phyloP scores from a whole-genome alignment of 148 eudicot genomes.

The Cornus florida region DNA sequence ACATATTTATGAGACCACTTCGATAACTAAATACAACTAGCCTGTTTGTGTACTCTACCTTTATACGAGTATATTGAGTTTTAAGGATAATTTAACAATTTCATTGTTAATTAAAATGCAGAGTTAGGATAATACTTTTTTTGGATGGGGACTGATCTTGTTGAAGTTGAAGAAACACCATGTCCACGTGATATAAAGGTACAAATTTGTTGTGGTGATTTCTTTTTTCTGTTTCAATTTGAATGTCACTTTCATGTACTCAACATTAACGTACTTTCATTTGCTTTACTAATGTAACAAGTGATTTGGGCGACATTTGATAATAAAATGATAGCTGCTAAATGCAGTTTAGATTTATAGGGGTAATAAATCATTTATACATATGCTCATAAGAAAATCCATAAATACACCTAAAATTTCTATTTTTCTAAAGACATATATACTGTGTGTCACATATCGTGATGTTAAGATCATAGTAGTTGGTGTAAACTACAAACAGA shows the following conservation, averaged over 20 bases:
- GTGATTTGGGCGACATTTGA: not conserved
- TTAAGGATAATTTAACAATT: not conserved
- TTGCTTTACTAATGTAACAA: not conserved
- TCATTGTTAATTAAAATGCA: slow-evolving; percentile 16
- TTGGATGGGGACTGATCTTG: slow-evolving; percentile 63
- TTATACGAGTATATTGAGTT: not conserved
- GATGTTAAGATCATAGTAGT: not conserved
- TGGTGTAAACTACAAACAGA: too few species aligned
- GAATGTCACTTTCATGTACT: not conserved
- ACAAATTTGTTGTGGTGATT: not conserved
- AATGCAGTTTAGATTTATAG: not conserved
- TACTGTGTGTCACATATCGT: not conserved
- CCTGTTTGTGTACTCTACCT: not conserved
- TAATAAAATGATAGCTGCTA: not conserved
- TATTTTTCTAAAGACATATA: not conserved
- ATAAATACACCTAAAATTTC: not conserved
- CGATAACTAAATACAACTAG: not conserved
- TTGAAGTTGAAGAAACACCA: slow-evolving; percentile 36
- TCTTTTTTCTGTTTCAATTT: not conserved
- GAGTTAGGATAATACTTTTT: slow-evolving; percentile 21
- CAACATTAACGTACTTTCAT: not conserved
- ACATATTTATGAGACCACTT: not conserved
- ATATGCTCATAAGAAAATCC: not conserved
- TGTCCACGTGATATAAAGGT: slow-evolving; percentile 54
- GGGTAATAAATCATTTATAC: not conserved